These are phyloP conservation scores for Schizosaccharomyces octosporus DNA, from an alignment of 805 yeast species.

Conservation along the genomic window DNA sequence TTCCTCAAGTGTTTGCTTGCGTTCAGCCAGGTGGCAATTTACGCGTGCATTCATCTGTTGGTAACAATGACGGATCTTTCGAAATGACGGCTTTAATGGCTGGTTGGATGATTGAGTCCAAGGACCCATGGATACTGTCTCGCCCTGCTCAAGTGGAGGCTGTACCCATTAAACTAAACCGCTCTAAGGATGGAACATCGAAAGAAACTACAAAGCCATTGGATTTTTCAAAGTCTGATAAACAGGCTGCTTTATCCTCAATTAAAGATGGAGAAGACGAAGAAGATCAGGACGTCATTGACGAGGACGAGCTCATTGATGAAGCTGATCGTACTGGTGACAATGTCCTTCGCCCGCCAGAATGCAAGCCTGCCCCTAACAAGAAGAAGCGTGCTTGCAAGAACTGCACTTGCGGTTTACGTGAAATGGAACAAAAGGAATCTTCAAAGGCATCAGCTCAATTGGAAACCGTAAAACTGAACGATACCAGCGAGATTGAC, in stretches of 20 bases:
- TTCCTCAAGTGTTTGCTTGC: slow-evolving; percentile 11
- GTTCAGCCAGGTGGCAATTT: slow-evolving; percentile 8
- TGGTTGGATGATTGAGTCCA: slow-evolving; percentile 20
- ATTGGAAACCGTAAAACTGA: slow-evolving; percentile 26
- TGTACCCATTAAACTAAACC: slow-evolving; percentile 3
- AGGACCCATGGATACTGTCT: slow-evolving; percentile 17
- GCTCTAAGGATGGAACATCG: slow-evolving; percentile 16
- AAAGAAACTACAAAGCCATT: slow-evolving; percentile 8
- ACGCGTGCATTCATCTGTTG: slow-evolving; percentile 9
- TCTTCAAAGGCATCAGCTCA: slow-evolving; percentile 15
- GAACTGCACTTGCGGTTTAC: slow-evolving; percentile 92
- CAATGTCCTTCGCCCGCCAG: slow-evolving; percentile 30
- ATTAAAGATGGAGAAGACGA: slow-evolving; percentile 13
- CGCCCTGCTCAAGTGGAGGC: slow-evolving; percentile 5
- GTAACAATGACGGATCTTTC: slow-evolving; percentile 17
- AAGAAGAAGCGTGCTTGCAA: slow-evolving; percentile 83
- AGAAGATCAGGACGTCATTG: slow-evolving; percentile 14
- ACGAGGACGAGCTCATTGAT: slow-evolving; percentile 22
- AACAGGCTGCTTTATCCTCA: slow-evolving; percentile 27
- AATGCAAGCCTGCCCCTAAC: slow-evolving; percentile 25
- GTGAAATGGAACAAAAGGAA: slow-evolving; percentile 31
- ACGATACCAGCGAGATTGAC: slow-evolving; percentile 72
- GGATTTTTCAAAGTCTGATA: slow-evolving; percentile 20
- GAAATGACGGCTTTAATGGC: slow-evolving; percentile 35
- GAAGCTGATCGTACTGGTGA: slow-evolving; percentile 23